phyloP scores from a whole-genome alignment of 106 monocot genomes.

The Dactylorhiza incarnata region DNA sequence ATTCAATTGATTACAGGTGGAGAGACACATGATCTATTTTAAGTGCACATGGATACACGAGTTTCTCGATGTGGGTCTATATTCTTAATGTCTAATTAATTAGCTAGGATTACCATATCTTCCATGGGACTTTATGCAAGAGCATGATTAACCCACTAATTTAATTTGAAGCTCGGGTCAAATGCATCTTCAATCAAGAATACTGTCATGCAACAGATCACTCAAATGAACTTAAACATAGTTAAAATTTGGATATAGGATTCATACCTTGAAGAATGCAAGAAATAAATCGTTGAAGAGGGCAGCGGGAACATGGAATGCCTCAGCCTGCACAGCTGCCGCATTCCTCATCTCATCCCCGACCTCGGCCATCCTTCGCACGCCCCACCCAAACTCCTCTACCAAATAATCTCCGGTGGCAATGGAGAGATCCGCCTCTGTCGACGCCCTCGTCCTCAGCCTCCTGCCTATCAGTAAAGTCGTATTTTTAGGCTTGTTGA shows the following conservation, averaged over 20 bases:
- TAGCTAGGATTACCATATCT: too few relatives aligned
- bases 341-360: slow-evolving; percentile 77
- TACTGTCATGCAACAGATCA: neutral
- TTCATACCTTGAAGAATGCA: slow-evolving; percentile 54
- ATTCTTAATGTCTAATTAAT: too few relatives aligned
- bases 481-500: neutral
- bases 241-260: neutral
- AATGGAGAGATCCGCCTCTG: neutral
- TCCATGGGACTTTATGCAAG: neutral
- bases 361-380: slow-evolving; percentile 53
- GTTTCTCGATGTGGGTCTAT: neutral
- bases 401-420: slow-evolving; percentile 31
- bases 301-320: slow-evolving; percentile 69
- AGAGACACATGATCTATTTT: too few relatives aligned
- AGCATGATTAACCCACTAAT: too few relatives aligned
- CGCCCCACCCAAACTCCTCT: slow-evolving; percentile 72
- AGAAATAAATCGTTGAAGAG: slow-evolving; percentile 73
- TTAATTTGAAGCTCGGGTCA: neutral
- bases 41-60: neutral
- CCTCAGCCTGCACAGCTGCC: slow-evolving; percentile 81
- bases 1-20: too few relatives aligned
- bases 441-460: neutral
- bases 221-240: neutral
- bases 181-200: neutral
- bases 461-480: neutral